Conservation (phyloP, 257 asterid genomes). For the Nicotiana tabacum region DNA sequence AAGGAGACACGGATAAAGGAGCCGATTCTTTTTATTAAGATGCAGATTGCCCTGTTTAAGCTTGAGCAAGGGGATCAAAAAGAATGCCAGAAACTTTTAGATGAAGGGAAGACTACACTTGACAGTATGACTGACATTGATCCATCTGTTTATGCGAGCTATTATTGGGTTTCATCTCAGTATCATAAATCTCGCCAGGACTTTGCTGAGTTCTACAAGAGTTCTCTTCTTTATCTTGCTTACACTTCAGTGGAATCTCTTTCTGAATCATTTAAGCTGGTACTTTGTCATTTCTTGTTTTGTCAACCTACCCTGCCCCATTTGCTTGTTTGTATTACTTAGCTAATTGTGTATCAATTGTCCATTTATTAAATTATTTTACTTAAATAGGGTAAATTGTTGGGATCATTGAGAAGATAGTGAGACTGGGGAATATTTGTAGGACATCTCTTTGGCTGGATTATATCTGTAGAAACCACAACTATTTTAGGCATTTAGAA, state of each 20-base stretch:
- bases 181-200: constrained; percentile 78
- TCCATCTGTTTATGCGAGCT: constrained; percentile 94
- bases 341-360: not conserved
- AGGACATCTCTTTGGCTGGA: not conserved
- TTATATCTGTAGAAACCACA: not conserved
- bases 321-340: not conserved
- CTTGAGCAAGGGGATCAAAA: constrained; percentile 86
- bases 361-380: not conserved
- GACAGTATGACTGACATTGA: constrained; percentile 98
- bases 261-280: constrained; percentile 91
- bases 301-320: not conserved
- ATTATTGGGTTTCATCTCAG: constrained; percentile 92
- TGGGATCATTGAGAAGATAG: not conserved
- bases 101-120: constrained; percentile 85
- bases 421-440: not conserved
- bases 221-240: constrained; percentile 90
- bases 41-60: constrained; percentile 82
- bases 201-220: constrained; percentile 90
- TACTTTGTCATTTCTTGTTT: constrained; percentile 14
- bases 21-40: constrained; percentile 75
- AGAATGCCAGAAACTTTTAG: constrained; percentile 79
- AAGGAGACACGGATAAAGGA: constrained; percentile 83
- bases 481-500: not conserved
- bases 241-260: constrained; percentile 88
- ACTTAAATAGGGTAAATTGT: not conserved